Percentiles rank a stretch among this genome's conserved stretches.
These are phyloP conservation scores for Dendrobium officinale DNA, from an alignment of 106 monocot genomes.

Conservation along the genomic window DNA sequence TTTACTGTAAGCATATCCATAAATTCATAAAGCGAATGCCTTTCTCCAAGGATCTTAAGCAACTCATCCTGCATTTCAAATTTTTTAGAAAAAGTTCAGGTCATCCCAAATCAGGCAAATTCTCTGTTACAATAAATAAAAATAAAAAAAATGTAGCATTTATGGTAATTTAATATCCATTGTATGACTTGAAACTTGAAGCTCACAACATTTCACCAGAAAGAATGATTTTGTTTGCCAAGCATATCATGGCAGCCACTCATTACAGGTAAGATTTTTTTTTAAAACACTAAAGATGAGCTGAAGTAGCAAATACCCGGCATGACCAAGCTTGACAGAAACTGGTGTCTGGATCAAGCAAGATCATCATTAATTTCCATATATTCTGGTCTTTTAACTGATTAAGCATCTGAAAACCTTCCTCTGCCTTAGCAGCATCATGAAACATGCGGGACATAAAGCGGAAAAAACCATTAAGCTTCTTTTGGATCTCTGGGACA, in stretches of 20 bases:
- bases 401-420: slow-evolving; percentile 72
- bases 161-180: not conserved
- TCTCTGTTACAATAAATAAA: not conserved
- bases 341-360: slow-evolving; percentile 62
- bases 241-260: not conserved
- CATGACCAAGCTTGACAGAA: slow-evolving; percentile 57
- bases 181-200: not conserved
- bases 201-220: not conserved
- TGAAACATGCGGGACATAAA: slow-evolving; percentile 79
- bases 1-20: slow-evolving; percentile 68
- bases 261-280: slow-evolving; percentile 1
- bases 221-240: not conserved
- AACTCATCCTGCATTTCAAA: slow-evolving; percentile 68
- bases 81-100: not conserved
- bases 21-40: slow-evolving; percentile 80
- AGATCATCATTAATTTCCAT: slow-evolving; percentile 63
- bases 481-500: slow-evolving; percentile 66
- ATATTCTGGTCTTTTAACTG: slow-evolving; percentile 81
- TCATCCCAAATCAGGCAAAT: not conserved
- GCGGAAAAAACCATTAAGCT: slow-evolving; percentile 51
- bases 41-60: slow-evolving; percentile 85
- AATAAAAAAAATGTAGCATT: not conserved
- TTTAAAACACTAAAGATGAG: not conserved
- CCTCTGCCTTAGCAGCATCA: slow-evolving; percentile 77
- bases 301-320: slow-evolving; percentile 41